These are phyloP conservation scores for Dujonia santamariae DNA, from an alignment of 1,139 yeast genomes.

Conservation along the genomic window DNA sequence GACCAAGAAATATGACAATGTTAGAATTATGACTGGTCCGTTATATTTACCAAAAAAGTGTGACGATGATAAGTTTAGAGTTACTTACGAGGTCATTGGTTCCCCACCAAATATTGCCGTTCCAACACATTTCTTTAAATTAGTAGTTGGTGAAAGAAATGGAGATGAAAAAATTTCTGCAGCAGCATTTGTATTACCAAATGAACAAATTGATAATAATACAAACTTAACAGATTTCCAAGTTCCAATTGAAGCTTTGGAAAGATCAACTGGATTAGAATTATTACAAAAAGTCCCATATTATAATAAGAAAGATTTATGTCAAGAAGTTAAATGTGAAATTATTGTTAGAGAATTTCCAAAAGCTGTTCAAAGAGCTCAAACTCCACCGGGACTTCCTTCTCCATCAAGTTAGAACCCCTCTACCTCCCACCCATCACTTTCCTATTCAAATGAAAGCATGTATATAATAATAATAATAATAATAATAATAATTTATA, in stretches of 20 bases:
- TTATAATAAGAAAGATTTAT: conserved; percentile 60
- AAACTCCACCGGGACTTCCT: conserved; percentile 16
- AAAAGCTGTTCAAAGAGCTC: conserved; percentile 35
- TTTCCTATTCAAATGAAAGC: too few species aligned
- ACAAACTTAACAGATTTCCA: conserved; percentile 72
- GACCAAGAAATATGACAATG: conserved; percentile 64
- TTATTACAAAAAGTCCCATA: conserved; percentile 68
- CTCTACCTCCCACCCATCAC: too few species aligned
- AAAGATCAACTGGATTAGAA: conserved; percentile 80
- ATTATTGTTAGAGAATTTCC: conserved; percentile 81
- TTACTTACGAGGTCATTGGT: conserved; percentile 89
- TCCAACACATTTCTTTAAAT: conserved; percentile 94
- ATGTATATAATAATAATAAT: too few species aligned
- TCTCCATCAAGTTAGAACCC: conserved; percentile 1
- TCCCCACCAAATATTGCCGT: conserved; percentile 96
- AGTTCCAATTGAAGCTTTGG: conserved; percentile 88
- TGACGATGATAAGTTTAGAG: conserved; percentile 72
- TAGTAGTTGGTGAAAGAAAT: conserved; percentile 74
- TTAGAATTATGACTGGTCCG: conserved; percentile 92
- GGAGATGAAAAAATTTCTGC: conserved; percentile 59
- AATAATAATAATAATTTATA: background rate
- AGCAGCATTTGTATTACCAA: conserved; percentile 93
- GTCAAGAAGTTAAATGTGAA: conserved; percentile 77
- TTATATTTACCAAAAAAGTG: conserved; percentile 77
- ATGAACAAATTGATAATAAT: conserved; percentile 66